Percentiles rank a stretch among this genome's conserved stretches.
Evolutionary conservation across 139 green algal genomes (phyloP).

Genomic region (Edaphochlamys debaryana): DNA sequence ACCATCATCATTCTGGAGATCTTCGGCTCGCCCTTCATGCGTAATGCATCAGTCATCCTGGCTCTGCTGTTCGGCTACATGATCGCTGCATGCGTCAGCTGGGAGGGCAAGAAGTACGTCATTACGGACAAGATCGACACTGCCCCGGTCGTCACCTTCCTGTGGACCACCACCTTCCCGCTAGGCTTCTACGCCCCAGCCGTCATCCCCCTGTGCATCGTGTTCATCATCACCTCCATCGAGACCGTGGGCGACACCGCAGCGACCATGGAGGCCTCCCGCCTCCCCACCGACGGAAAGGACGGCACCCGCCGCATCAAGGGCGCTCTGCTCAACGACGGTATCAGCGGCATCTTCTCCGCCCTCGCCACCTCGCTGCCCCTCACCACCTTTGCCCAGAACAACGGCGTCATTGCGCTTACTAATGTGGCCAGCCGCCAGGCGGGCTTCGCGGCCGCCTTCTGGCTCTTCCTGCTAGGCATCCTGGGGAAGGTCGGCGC

Average conservation of each 20-base stretch:
- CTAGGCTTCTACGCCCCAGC: no score
- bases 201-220: slow-evolving; percentile 55
- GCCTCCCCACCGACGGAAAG: slow-evolving; percentile 44
- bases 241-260: no score
- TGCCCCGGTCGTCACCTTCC: slow-evolving; percentile 75
- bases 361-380: no score
- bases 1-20: no score
- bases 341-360: no score
- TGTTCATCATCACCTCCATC: slow-evolving; percentile 59
- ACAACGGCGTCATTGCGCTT: slow-evolving; percentile 71
- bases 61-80: slow-evolving; percentile 68
- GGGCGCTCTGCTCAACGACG: no score
- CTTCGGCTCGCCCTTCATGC: no score
- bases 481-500: no score
- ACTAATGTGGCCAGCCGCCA: slow-evolving; percentile 66
- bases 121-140: slow-evolving; percentile 52
- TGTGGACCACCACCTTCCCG: slow-evolving; percentile 81
- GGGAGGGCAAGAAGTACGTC: slow-evolving; percentile 63
- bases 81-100: slow-evolving; percentile 37
- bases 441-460: slow-evolving; percentile 62
- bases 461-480: no score
- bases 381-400: no score
- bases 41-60: slow-evolving; percentile 61
- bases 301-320: no score
- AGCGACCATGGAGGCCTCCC: slow-evolving; percentile 76